phyloP scores from a whole-genome alignment of 371 early-diverging fungal genomes.

The Rhizopus microsporus region DNA sequence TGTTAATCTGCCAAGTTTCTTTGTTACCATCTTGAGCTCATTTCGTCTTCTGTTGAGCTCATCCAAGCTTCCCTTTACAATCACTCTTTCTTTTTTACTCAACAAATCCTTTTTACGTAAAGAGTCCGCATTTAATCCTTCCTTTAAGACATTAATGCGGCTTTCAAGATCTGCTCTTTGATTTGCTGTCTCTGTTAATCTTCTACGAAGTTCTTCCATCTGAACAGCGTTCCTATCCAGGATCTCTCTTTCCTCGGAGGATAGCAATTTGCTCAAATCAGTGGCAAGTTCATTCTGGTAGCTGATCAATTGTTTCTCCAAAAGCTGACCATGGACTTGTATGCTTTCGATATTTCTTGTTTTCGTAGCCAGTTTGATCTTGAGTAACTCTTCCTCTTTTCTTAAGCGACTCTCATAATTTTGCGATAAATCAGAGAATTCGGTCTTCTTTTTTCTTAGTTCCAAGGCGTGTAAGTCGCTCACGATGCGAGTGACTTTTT shows the following conservation, averaged over 20 bases:
- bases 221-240: constrained; percentile 50
- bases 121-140: constrained; percentile 67
- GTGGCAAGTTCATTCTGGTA: constrained; percentile 61
- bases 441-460: constrained; percentile 49
- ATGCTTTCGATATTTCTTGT: constrained; percentile 42
- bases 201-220: constrained; percentile 58
- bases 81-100: constrained; percentile 54
- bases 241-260: constrained; percentile 54
- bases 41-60: constrained; percentile 51
- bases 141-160: constrained; percentile 70
- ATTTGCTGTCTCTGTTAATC: constrained; percentile 39
- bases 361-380: constrained; percentile 51
- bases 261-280: constrained; percentile 54
- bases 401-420: constrained; percentile 50
- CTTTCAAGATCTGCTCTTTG: constrained; percentile 56
- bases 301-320: constrained; percentile 59
- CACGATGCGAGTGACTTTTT: constrained; percentile 65
- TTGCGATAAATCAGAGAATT: constrained; percentile 54
- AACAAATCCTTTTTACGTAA: constrained; percentile 59
- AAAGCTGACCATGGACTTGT: constrained; percentile 32
- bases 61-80: constrained; percentile 30
- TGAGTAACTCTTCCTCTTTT: constrained; percentile 58
- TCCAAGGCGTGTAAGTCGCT: constrained; percentile 54
- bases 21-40: constrained; percentile 52
- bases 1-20: constrained; percentile 35